Evolutionary conservation across 352 stramenopile species (phyloP), one percentile per base, ranked within the genome.

Genomic region (Phytophthora quininea): DNA sequence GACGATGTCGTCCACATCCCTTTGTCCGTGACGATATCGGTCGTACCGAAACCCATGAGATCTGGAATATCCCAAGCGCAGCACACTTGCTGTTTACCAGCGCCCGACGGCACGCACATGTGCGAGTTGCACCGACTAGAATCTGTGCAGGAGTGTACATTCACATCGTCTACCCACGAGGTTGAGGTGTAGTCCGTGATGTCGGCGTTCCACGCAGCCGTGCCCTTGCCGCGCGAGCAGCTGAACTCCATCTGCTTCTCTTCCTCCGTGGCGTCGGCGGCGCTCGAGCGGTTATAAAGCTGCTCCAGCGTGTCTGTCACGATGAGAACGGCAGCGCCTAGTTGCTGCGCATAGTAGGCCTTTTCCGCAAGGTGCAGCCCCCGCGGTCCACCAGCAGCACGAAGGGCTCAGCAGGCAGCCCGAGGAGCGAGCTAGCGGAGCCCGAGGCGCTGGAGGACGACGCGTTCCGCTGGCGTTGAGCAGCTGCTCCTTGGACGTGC

Each of bases 21-120:
- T 38, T 73, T 71, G 43, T 79, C 71, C 7, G 64, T 59, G 19
- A 88, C 71, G 2, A 74, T 35, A 30, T 73, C 57, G 2, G 79
- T 74, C 19, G 48, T 66, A 29, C 72, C 62, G 54, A 91, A 92
- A 46, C 80, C 82, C 74, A 95, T 93, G 56, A 74, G 67, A 58
- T 95, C 84, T 5, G 84, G 80, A 11, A 93, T 75, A 61, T 93
- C 84, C 84, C 87, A 95, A n/a, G 71, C 74, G 40, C 87, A 95
- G 66, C 87, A 95, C 15, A 95, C 83, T 47, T 73, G 67, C 51
- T 88, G 79, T 14, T 83, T 69, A 27, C 62, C 69, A 10, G 65
- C 73, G 24, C 82, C 80, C 19, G 73, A 86, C 0, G 87, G 87
- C 33, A 93, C 76, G 47, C 87, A 95, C 68, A 84, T 77, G 47